Evolutionary conservation across 2,329 filamentous ascomycete species (phyloP).

Genomic region (Cercospora sp.): DNA sequence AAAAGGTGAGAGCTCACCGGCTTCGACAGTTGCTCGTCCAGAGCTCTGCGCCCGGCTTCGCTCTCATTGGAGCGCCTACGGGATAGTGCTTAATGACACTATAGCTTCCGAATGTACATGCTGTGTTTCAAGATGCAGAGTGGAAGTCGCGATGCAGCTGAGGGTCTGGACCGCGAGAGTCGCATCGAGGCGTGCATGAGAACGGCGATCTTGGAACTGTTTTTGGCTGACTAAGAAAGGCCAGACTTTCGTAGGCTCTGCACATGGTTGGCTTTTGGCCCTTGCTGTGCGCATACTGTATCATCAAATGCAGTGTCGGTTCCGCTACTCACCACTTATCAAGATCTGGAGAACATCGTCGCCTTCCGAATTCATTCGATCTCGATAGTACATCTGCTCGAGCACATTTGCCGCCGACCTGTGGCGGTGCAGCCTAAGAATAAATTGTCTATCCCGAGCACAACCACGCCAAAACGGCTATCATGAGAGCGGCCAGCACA

Average conservation of each 20-base stretch:
- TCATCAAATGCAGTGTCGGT: too few species aligned
- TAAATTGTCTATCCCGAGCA: not conserved
- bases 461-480: not conserved
- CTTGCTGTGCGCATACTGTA: too few species aligned
- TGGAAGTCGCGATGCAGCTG: not conserved
- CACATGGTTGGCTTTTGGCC: too few species aligned
- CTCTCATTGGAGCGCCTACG: slow-evolving; percentile 2
- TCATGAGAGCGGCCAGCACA: not conserved
- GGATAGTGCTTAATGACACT: not conserved
- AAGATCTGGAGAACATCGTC: too few species aligned
- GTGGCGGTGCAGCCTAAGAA: not conserved
- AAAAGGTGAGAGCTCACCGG: not conserved
- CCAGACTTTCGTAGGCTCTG: too few species aligned
- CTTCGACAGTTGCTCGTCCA: not conserved
- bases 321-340: too few species aligned
- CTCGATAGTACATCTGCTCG: not conserved
- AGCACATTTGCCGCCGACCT: not conserved
- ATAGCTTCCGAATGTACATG: not conserved
- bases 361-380: not conserved
- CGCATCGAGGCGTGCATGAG: too few species aligned
- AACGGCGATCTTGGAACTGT: too few species aligned
- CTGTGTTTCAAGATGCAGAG: not conserved
- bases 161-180: not conserved
- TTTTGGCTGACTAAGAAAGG: not conserved
- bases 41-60: not conserved